These are phyloP conservation scores for Skeletonema marinoi DNA, from an alignment of 108 stramenopile species.

Conservation along the genomic window DNA sequence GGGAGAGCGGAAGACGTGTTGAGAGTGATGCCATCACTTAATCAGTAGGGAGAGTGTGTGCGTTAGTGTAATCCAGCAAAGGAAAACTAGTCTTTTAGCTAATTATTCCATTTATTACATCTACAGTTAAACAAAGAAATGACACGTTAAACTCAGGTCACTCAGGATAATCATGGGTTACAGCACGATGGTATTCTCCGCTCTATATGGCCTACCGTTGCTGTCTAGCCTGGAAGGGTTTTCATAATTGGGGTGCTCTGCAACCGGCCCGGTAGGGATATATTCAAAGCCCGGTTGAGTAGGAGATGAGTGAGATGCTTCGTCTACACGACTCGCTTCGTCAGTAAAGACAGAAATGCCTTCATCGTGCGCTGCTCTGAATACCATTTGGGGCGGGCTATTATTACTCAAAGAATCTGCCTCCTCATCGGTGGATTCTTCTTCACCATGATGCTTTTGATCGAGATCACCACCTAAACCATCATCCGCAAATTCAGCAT, in stretches of 20 bases:
- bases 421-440: neutral
- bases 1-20: constrained; percentile 37
- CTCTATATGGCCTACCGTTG: neutral
- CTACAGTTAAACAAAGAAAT: neutral
- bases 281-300: constrained; percentile 10
- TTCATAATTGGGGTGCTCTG: neutral
- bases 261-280: neutral
- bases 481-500: constrained; percentile 25
- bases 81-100: neutral
- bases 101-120: neutral
- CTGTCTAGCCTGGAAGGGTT: neutral
- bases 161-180: neutral
- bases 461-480: constrained; percentile 37
- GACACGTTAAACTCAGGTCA: neutral
- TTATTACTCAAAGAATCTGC: constrained; percentile 1
- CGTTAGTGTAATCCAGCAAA: neutral
- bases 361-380: constrained; percentile 2
- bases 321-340: neutral
- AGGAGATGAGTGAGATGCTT: neutral
- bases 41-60: too few relatives aligned
- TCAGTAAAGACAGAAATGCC: constrained; percentile 5
- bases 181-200: neutral
- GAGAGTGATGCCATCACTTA: constrained; percentile 15
- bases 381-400: neutral
- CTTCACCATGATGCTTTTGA: constrained; percentile 10